Conservation (phyloP, 2,329 filamentous ascomycete species). For the Pseudocercospora eumusae region DNA sequence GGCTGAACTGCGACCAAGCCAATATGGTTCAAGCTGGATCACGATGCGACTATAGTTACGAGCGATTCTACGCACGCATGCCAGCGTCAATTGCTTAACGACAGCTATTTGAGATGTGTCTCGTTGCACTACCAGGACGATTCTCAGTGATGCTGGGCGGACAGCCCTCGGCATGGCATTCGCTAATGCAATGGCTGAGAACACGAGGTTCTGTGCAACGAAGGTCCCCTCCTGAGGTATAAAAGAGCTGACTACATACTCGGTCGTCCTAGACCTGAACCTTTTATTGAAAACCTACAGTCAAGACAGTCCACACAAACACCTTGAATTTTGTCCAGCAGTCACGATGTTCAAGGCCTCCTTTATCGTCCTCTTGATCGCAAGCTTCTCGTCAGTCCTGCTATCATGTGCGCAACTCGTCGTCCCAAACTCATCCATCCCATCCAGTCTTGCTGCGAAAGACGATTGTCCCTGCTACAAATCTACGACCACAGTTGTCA, state of each 20-base stretch:
- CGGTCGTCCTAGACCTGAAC: background rate
- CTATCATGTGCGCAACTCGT: background rate
- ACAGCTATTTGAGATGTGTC: background rate
- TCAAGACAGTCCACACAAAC: background rate
- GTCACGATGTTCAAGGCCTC: slow-evolving; percentile 4
- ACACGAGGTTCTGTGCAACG: slow-evolving; percentile 1
- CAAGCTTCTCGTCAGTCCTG: background rate
- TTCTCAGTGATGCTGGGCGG: background rate
- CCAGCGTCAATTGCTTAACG: background rate
- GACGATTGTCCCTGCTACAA: slow-evolving; percentile 15
- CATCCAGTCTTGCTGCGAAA: background rate
- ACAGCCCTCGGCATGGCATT: slow-evolving; percentile 2
- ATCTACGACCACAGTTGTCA: slow-evolving; percentile 17
- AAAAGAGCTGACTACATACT: background rate
- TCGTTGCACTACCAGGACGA: background rate
- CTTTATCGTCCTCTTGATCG: background rate
- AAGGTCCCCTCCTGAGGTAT: background rate
- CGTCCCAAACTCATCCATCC: background rate
- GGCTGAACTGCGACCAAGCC: background rate
- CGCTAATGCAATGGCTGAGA: background rate
- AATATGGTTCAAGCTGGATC: background rate
- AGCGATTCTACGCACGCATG: background rate
- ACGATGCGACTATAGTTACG: background rate
- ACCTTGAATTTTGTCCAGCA: background rate
- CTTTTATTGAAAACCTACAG: background rate